phyloP scores from a whole-genome alignment of 2,329 filamentous ascomycete genomes.

The Xylaria hypoxylon region DNA sequence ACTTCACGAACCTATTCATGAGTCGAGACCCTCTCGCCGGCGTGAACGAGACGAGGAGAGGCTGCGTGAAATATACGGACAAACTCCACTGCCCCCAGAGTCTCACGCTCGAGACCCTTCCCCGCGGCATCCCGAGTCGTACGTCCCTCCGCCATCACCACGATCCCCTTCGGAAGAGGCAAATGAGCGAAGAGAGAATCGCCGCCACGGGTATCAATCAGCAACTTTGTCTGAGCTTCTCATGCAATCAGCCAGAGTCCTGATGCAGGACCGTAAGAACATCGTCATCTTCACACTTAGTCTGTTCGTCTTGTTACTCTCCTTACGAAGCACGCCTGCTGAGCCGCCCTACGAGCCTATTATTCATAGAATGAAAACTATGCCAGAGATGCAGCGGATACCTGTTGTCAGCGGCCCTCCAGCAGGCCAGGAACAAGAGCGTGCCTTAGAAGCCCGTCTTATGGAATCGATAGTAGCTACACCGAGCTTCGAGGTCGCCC shows the following conservation, averaged over 20 bases:
- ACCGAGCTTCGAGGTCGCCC: constrained; percentile 4
- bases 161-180: constrained; percentile 47
- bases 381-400: constrained; percentile 42
- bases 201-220: constrained; percentile 51
- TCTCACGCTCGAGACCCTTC: constrained; percentile 37
- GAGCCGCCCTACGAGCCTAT: constrained; percentile 50
- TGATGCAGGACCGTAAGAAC: constrained; percentile 70
- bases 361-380: constrained; percentile 43
- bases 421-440: constrained; percentile 24
- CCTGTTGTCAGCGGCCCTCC: constrained; percentile 33
- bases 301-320: constrained; percentile 65
- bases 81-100: constrained; percentile 42
- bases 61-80: constrained; percentile 66
- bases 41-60: constrained; percentile 62
- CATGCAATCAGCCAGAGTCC: constrained; percentile 64
- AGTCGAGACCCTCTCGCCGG: constrained; percentile 45
- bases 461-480: constrained; percentile 21
- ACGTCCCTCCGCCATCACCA: constrained; percentile 42
- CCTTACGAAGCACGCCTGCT: constrained; percentile 52
- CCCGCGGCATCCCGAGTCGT: constrained; percentile 42
- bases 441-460: constrained; percentile 12
- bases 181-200: constrained; percentile 50
- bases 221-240: constrained; percentile 67
- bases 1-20: constrained; percentile 42
- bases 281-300: constrained; percentile 67